phyloP scores from a whole-genome alignment of 1,139 yeast genomes.

The Saccharomyces hybrid region DNA sequence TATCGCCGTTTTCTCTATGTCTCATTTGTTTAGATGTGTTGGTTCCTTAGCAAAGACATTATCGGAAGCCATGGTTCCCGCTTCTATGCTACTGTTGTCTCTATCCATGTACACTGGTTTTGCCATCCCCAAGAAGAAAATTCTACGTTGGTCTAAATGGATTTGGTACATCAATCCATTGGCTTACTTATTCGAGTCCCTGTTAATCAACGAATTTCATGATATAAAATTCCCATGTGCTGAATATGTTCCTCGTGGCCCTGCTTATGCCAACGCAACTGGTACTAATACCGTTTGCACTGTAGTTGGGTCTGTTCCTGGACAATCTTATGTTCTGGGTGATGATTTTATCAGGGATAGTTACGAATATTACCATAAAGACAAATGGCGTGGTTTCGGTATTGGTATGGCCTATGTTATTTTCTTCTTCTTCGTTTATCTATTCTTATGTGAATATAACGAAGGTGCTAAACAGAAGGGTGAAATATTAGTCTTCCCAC shows the following conservation, averaged over 20 bases:
- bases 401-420: slow-evolving; percentile 48
- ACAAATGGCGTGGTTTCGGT: slow-evolving; percentile 72
- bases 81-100: slow-evolving; percentile 46
- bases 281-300: slow-evolving; percentile 39
- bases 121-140: slow-evolving; percentile 48
- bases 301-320: slow-evolving; percentile 35
- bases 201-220: slow-evolving; percentile 53
- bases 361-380: slow-evolving; percentile 40
- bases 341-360: slow-evolving; percentile 33
- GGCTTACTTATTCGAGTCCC: slow-evolving; percentile 51
- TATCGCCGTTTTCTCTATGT: slow-evolving; percentile 46
- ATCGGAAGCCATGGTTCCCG: slow-evolving; percentile 57
- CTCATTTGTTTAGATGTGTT: slow-evolving; percentile 53
- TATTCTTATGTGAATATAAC: slow-evolving; percentile 48
- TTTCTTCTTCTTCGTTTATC: slow-evolving; percentile 49
- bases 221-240: slow-evolving; percentile 40
- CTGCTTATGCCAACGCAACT: slow-evolving; percentile 35
- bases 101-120: slow-evolving; percentile 57
- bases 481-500: slow-evolving; percentile 56
- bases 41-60: slow-evolving; percentile 50
- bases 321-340: slow-evolving; percentile 35
- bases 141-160: slow-evolving; percentile 68
- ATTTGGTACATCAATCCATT: slow-evolving; percentile 57
- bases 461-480: slow-evolving; percentile 68
- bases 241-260: slow-evolving; percentile 25